Conservation (phyloP, 345 rosid genomes). For the Salix brachista region DNA sequence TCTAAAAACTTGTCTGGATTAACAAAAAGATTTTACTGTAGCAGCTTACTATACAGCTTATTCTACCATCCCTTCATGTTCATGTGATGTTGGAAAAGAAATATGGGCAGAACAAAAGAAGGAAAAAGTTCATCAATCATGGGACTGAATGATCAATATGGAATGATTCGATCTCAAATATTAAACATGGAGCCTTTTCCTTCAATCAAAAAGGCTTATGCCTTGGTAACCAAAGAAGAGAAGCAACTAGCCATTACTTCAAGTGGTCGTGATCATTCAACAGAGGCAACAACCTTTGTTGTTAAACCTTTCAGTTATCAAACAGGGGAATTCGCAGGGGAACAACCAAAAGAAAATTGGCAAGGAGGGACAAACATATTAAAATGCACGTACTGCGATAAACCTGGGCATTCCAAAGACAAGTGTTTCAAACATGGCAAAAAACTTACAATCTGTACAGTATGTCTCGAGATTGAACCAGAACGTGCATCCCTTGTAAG, state of each 20-base stretch:
- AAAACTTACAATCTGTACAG: too few species aligned
- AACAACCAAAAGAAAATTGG: not conserved
- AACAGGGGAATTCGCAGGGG: not conserved
- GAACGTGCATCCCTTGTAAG: too few species aligned
- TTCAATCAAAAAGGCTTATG: not conserved
- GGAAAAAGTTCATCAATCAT: not conserved
- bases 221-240: too few species aligned
- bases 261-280: not conserved
- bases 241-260: not conserved
- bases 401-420: not conserved
- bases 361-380: not conserved
- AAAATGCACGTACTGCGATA: not conserved
- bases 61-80: not conserved
- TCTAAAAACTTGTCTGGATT: too few species aligned
- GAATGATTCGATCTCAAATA: not conserved
- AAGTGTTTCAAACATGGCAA: not conserved
- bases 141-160: not conserved
- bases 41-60: not conserved
- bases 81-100: not conserved
- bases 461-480: accelerated
- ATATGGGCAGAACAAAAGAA: not conserved
- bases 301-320: not conserved
- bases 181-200: not conserved
- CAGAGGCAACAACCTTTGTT: not conserved
- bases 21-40: too few species aligned